Evolutionary conservation across 225 moss, liverwort and hornwort species (phyloP), one percentile per base, ranked within the genome.

Genomic region (Asterella californica): DNA sequence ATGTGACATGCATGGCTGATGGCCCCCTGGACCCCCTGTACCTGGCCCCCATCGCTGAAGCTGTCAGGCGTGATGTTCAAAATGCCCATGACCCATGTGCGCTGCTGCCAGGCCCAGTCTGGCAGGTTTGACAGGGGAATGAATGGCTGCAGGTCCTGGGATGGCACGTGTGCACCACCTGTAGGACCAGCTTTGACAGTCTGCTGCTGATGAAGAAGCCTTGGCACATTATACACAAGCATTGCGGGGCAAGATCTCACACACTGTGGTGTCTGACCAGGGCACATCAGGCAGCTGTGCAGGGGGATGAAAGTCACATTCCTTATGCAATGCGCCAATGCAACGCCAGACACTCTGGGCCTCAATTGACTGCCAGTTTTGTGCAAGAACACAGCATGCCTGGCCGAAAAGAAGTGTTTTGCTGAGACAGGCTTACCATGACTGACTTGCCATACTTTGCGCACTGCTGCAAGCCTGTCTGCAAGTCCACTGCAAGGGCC

Each of bases 21-120:
- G 59, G 91, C 94, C 78, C 86, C 78, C 79, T 87, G 85, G 77
- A 88, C 85, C 82, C 82, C 73, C 83, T 80, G 80, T 67, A 87
- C 91, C 88, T 89, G 79, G 77, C 92, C 92, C 71, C 94, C 94
- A 81, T 94, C 92, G 69, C 92, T 91, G 80, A 92, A 94, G 90
- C 94, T 94, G 77, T 94, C 94, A 69, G 94, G 91, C 66, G 94
- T 94, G 10, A 91, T 70, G 57, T 94, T 94, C 87, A 94, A 79
- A 82, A 94, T 89, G 47, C 94, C 94, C 94, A 94, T 94, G 69
- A 94, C 83, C 72, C 89, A 81, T 15, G 94, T 92, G 86, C 88
- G 92, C 47, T 91, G 79, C 62, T 87, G 83, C 92, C 90, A 94
- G 70, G 92, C 92, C 70, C 88, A 84, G n/a, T n/a, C n/a, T n/a